phyloP scores from a whole-genome alignment of 2,329 filamentous ascomycete species.

The Diplodia seriata region DNA sequence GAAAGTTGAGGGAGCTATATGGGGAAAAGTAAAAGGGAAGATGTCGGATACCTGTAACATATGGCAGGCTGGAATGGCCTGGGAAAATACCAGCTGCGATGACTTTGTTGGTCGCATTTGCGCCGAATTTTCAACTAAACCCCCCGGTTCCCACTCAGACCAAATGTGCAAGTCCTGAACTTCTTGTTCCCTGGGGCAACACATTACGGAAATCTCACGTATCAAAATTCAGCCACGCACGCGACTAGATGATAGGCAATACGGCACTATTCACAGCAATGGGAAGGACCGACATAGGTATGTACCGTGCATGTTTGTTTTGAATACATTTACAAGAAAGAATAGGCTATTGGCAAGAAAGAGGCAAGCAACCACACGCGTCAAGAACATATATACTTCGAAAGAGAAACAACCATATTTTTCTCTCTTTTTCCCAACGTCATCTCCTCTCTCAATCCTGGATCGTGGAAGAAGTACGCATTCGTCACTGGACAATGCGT shows the following conservation, averaged over 20 bases:
- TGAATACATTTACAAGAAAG: slow-evolving; percentile 31
- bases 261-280: not conserved
- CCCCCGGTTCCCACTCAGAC: not conserved
- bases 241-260: not conserved
- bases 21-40: not conserved
- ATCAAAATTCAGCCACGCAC: not conserved
- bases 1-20: not conserved
- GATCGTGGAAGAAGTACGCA: not conserved
- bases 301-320: slow-evolving; percentile 21
- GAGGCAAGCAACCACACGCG: slow-evolving; percentile 3
- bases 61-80: not conserved
- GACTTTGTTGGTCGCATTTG: not conserved
- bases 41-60: slow-evolving; percentile 20
- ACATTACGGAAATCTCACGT: not conserved
- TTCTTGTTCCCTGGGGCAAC: not conserved
- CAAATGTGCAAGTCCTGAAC: not conserved
- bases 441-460: not conserved
- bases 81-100: slow-evolving; percentile 3
- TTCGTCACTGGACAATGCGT: not conserved
- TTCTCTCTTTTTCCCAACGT: not conserved
- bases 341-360: slow-evolving; percentile 3
- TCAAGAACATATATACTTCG: slow-evolving; percentile 10
- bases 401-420: not conserved
- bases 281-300: not conserved
- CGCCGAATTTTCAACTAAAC: not conserved